Conservation (phyloP, 225 moss, liverwort and hornwort species). For the Straminergon stramineum region DNA sequence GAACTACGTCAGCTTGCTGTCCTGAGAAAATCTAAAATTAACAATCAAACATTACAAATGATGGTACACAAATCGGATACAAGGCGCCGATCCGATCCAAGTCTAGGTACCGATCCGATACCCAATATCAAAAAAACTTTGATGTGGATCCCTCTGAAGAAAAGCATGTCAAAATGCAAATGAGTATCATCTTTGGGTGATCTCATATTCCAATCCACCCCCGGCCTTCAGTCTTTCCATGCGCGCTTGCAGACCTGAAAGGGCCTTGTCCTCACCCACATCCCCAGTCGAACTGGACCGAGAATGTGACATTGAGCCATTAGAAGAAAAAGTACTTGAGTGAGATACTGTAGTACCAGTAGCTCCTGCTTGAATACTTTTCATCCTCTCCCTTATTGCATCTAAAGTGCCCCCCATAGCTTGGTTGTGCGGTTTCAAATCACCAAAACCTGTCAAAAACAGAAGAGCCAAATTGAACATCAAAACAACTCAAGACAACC, state of each 20-base stretch:
- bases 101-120: constrained; percentile 9
- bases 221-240: constrained; percentile 93
- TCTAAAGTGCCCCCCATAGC: constrained; percentile 68
- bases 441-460: constrained; percentile 12
- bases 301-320: constrained; percentile 31
- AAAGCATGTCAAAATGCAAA: background rate
- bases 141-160: constrained; percentile 9
- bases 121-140: constrained; percentile 22
- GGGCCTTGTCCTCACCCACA: constrained; percentile 59
- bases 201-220: constrained; percentile 41
- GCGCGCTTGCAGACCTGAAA: constrained; percentile 90
- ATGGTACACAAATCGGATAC: constrained; percentile 29
- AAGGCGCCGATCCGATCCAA: background rate
- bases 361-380: constrained; percentile 93
- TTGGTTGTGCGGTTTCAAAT: constrained; percentile 42
- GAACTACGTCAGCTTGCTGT: background rate
- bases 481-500: background rate
- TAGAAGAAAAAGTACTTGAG: constrained; percentile 18
- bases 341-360: constrained; percentile 41
- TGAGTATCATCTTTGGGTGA: constrained; percentile 26
- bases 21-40: constrained; percentile 8
- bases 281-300: constrained; percentile 35
- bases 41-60: constrained; percentile 25
- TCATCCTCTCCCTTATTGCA: constrained; percentile 97
- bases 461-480: background rate